Conservation (phyloP, 805 yeast species). For the Suhomyces canberraensis region DNA sequence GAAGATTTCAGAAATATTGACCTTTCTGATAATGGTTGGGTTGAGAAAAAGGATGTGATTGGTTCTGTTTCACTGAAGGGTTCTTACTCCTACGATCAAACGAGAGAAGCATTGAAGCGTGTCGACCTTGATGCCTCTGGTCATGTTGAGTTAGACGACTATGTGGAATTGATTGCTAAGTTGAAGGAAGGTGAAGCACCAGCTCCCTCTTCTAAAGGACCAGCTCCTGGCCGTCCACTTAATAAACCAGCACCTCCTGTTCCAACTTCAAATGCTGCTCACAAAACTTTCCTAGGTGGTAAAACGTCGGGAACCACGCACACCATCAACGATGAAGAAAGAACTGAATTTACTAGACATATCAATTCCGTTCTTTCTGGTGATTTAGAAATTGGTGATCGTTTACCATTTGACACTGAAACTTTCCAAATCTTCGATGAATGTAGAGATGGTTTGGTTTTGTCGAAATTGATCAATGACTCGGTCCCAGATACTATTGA, state of each 20-base stretch:
- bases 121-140: constrained; percentile 96
- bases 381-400: constrained; percentile 76
- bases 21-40: constrained; percentile 89
- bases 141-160: constrained; percentile 93
- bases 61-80: constrained; percentile 79
- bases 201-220: constrained; percentile 2
- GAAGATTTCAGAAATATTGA: constrained; percentile 86
- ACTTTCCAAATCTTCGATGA: constrained; percentile 95
- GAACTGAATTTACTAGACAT: constrained; percentile 93
- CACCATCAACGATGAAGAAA: constrained; percentile 95
- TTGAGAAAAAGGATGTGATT: constrained; percentile 85
- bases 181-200: constrained; percentile 49
- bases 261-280: constrained; percentile 47
- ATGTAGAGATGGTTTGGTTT: constrained; percentile 89
- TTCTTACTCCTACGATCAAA: constrained; percentile 81
- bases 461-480: constrained; percentile 92
- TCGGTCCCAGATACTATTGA: constrained; percentile 98
- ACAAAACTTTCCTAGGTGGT: constrained; percentile 77
- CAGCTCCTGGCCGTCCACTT: constrained; percentile 19
- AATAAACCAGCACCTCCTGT: constrained; percentile 33
- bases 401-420: constrained; percentile 90
- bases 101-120: constrained; percentile 86
- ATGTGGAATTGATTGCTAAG: constrained; percentile 78
- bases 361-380: constrained; percentile 90
- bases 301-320: constrained; percentile 90